These are phyloP conservation scores for Linnemannia elongata DNA, from an alignment of 192 early-diverging fungal species.

Conservation along the genomic window DNA sequence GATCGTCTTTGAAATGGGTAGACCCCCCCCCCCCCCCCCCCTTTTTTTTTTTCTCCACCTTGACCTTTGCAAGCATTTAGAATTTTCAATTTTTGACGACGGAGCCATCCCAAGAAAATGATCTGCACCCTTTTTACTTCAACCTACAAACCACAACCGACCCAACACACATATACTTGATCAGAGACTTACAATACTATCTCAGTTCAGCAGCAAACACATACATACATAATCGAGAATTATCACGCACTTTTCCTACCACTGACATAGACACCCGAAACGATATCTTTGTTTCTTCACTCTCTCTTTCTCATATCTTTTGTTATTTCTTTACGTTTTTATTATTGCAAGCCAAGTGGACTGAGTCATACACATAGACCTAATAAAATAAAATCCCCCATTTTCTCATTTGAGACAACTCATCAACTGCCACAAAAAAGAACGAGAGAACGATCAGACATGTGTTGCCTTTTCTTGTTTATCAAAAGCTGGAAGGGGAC, in stretches of 20 bases:
- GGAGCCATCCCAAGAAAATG: not conserved
- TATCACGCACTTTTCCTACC: not conserved
- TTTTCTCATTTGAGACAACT: too few relatives aligned
- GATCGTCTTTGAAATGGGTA: constrained; percentile 59
- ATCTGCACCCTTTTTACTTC: not conserved
- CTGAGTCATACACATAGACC: too few relatives aligned
- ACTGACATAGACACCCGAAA: not conserved
- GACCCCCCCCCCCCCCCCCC: too few relatives aligned
- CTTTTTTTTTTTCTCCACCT: too few relatives aligned
- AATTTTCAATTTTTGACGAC: not conserved
- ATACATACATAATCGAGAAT: not conserved
- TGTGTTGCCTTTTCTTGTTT: too few relatives aligned
- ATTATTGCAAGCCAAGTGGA: too few relatives aligned
- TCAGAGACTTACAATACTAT: not conserved
- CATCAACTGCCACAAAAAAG: too few relatives aligned
- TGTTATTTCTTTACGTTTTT: not conserved
- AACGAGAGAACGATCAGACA: too few relatives aligned
- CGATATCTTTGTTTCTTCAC: not conserved
- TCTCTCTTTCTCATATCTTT: not conserved
- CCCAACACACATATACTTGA: not conserved
- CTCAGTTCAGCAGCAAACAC: not conserved
- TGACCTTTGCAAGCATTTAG: too few relatives aligned
- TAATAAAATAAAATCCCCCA: too few relatives aligned
- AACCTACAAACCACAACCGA: not conserved
- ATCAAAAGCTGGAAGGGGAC: too few relatives aligned